Evolutionary conservation across 2,329 filamentous ascomycete species (phyloP), one percentile per base, ranked within the genome.

Genomic region (Aspergillus tanneri): DNA sequence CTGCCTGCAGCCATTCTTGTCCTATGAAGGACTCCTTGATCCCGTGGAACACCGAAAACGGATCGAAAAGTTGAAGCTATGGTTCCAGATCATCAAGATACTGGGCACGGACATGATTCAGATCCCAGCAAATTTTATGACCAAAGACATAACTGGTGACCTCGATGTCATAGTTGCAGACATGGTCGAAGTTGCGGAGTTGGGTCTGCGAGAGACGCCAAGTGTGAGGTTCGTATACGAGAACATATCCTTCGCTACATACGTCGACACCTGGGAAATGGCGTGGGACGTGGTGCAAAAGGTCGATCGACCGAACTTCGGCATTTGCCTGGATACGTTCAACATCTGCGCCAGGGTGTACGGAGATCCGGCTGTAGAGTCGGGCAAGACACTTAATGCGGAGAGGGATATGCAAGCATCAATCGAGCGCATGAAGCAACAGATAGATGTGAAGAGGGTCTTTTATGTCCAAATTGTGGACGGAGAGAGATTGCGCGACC

Each of bases 401-500:
- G 80, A 85, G 2, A 67, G 71, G 10, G 76, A 73, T 0, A 74
- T 86, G 1, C 61, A 65, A 5, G 68, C 72, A 1, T 84, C 83
- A 0, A 66, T 88, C 36, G 64, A 72, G 23, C 70, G 76, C 3
- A 68, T 89, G 5, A 65, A 81, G 0, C 55, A 71, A 2, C 72
- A 70, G 0, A 69, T 89, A 4, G 79, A 87, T 50, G 73, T 79
- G 2, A 65, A 70, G 32, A 88, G 86, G 65, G 75, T 91, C 0
- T 87, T 89, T 59, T 87, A 86, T 57, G 74, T 91, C 0, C 87
- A 91, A 60, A 77, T 90, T 5, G 87, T 86, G 3, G 87, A 90
- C 58, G 87, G 81, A 3, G 84, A 88, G 63, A 74, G 77, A 7
- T 73, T 90, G 5, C 57, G 65, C 0, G 54, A 68, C 12, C 85